Evolutionary conservation across 495 filamentous ascomycete species (phyloP).

Genomic region (Pyronema omphalodes): DNA sequence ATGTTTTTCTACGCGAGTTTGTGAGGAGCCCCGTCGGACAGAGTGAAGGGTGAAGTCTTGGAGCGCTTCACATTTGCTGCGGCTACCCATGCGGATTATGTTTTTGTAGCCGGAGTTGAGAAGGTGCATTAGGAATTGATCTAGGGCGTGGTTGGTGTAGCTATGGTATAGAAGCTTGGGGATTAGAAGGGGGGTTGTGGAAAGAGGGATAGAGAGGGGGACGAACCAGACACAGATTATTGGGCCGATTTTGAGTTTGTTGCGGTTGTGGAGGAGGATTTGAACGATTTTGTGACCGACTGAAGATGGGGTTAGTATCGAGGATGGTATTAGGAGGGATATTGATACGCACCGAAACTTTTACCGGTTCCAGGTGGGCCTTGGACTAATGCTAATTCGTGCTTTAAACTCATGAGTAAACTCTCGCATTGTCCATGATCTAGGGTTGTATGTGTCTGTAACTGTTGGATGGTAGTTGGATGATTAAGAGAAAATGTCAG

Average conservation of each 20-base stretch:
- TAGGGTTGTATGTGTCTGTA: slow-evolving; percentile 13
- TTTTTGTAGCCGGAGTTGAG: slow-evolving; percentile 35
- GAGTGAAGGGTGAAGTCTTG: not conserved
- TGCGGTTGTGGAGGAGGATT: slow-evolving; percentile 41
- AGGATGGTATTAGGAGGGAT: too few relatives aligned
- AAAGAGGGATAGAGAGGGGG: too few relatives aligned
- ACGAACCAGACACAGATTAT: slow-evolving; percentile 35
- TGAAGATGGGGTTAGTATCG: not conserved
- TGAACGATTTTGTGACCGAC: slow-evolving; percentile 32
- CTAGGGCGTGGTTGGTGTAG: slow-evolving; percentile 59
- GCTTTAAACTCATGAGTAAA: slow-evolving; percentile 37
- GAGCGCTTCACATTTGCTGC: slow-evolving; percentile 38
- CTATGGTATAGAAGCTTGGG: slow-evolving; percentile 19
- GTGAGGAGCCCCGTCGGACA: not conserved
- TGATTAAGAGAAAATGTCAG: slow-evolving; percentile 11
- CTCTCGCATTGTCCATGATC: slow-evolving; percentile 32
- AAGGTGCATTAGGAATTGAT: slow-evolving; percentile 52
- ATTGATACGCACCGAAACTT: slow-evolving; percentile 22
- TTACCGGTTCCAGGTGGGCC: slow-evolving; percentile 75
- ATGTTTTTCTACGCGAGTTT: not conserved
- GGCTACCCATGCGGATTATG: slow-evolving; percentile 51
- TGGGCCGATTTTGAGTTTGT: slow-evolving; percentile 34
- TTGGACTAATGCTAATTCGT: slow-evolving; percentile 47
- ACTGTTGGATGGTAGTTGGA: not conserved
- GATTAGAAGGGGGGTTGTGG: slow-evolving; percentile 20